Percentiles rank a stretch among this genome's conserved stretches.
Conservation (phyloP, 768 basidiomycete genomes). For the Phaeotremella fagi region DNA sequence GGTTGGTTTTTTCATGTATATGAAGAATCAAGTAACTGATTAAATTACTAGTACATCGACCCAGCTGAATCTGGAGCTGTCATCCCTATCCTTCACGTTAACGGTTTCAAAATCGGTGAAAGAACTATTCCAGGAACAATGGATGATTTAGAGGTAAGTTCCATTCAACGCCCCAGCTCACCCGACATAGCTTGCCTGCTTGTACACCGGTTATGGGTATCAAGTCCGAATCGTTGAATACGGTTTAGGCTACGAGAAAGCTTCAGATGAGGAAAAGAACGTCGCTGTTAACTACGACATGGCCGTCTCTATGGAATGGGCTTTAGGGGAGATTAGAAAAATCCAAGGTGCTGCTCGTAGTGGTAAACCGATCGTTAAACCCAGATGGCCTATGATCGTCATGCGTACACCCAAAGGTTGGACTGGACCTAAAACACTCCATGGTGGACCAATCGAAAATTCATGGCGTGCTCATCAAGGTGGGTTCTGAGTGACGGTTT, state of each 20-base stretch:
- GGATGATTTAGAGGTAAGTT: conserved; percentile 68
- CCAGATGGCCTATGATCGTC: conserved; percentile 84
- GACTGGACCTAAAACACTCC: conserved; percentile 62
- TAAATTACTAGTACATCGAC: conserved; percentile 60
- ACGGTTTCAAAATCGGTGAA: conserved; percentile 66
- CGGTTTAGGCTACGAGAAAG: conserved; percentile 17
- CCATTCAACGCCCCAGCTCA: background rate
- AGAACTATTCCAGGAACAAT: conserved; percentile 84
- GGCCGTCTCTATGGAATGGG: conserved; percentile 78
- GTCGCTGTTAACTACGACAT: conserved; percentile 63
- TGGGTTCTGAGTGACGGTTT: conserved; percentile 4
- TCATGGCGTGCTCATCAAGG: conserved; percentile 78
- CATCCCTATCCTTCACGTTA: conserved; percentile 81
- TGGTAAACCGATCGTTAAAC: conserved; percentile 73
- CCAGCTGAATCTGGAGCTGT: conserved; percentile 85
- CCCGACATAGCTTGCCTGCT: conserved; percentile 50
- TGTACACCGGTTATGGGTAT: conserved; percentile 64
- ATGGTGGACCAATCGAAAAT: conserved; percentile 71
- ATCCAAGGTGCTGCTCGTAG: conserved; percentile 75
- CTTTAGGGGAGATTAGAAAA: conserved; percentile 52
- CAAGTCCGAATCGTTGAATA: conserved; percentile 74
- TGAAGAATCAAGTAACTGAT: background rate
- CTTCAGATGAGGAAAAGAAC: conserved; percentile 46
- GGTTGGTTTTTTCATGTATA: no score
- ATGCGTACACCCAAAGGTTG: conserved; percentile 80